These are phyloP conservation scores for Lanmaoa pseudosensibilis DNA, from an alignment of 768 basidiomycete species.

Conservation along the genomic window DNA sequence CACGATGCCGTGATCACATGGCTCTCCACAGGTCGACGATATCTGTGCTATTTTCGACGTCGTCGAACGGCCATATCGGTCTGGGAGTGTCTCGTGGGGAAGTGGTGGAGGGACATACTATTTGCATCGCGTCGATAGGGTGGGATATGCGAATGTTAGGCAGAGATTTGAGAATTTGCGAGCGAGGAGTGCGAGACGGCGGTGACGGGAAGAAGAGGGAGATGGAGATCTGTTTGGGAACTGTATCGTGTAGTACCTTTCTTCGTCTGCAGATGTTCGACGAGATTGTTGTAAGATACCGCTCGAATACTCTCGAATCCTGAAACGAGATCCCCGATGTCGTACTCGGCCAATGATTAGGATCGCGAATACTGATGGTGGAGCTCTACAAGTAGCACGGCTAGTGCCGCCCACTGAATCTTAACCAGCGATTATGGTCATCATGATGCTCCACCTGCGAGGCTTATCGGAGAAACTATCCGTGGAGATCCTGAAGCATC, in stretches of 20 bases:
- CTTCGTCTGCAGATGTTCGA: neutral
- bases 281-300: neutral
- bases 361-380: neutral
- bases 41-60: constrained; percentile 83
- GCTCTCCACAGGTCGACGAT: constrained; percentile 57
- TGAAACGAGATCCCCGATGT: neutral
- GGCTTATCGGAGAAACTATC: too few relatives aligned
- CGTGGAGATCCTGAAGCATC: neutral
- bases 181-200: constrained; percentile 30
- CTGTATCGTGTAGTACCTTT: neutral
- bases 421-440: neutral
- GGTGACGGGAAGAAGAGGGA: constrained; percentile 5
- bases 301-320: too few relatives aligned
- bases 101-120: constrained; percentile 69
- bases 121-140: constrained; percentile 74
- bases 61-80: constrained; percentile 61
- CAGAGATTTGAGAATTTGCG: constrained; percentile 54
- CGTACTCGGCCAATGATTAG: too few relatives aligned
- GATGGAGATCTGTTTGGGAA: neutral
- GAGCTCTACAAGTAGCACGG: neutral
- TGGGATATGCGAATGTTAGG: constrained; percentile 61
- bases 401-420: neutral
- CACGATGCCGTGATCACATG: neutral
- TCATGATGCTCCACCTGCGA: neutral
- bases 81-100: constrained; percentile 83